phyloP scores from a whole-genome alignment of 768 basidiomycete species.

The Lactarius trivialis region DNA sequence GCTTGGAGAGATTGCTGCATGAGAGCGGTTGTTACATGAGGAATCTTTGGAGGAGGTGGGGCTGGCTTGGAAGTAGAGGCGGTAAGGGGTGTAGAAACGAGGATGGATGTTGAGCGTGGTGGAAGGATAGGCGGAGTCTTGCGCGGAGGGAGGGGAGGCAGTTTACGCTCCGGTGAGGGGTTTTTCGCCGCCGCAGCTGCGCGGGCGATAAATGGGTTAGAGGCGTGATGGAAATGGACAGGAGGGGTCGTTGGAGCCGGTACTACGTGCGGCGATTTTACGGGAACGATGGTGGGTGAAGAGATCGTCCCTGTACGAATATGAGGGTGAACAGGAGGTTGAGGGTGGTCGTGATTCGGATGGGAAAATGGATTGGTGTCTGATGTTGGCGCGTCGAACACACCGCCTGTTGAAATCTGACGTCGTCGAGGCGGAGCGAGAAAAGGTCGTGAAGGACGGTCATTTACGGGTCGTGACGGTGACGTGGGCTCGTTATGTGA shows the following conservation, averaged over 20 bases:
- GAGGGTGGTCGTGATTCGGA: slow-evolving; percentile 12
- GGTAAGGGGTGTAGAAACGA: slow-evolving; percentile 13
- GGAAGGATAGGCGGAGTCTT: slow-evolving; percentile 21
- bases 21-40: slow-evolving; percentile 55
- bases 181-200: slow-evolving; percentile 1
- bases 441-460: slow-evolving; percentile 11
- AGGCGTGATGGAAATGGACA: slow-evolving; percentile 15
- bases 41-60: slow-evolving; percentile 24
- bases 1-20: slow-evolving; percentile 72
- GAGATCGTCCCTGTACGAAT: slow-evolving; percentile 13
- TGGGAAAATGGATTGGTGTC: slow-evolving; percentile 22
- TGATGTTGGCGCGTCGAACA: slow-evolving; percentile 22
- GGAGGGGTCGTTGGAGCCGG: neutral
- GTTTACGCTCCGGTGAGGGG: slow-evolving; percentile 17
- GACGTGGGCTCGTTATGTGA: slow-evolving; percentile 9
- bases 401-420: slow-evolving; percentile 9
- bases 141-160: slow-evolving; percentile 19
- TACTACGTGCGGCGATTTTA: neutral
- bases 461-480: slow-evolving; percentile 15
- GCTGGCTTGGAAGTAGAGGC: slow-evolving; percentile 21
- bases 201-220: slow-evolving; percentile 23
- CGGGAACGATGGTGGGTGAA: slow-evolving; percentile 17
- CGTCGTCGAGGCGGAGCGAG: slow-evolving; percentile 18
- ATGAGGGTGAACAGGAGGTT: slow-evolving; percentile 21
- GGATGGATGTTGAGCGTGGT: slow-evolving; percentile 22